phyloP scores from a whole-genome alignment of 345 rosid species.

The Toxicodendron radicans region DNA sequence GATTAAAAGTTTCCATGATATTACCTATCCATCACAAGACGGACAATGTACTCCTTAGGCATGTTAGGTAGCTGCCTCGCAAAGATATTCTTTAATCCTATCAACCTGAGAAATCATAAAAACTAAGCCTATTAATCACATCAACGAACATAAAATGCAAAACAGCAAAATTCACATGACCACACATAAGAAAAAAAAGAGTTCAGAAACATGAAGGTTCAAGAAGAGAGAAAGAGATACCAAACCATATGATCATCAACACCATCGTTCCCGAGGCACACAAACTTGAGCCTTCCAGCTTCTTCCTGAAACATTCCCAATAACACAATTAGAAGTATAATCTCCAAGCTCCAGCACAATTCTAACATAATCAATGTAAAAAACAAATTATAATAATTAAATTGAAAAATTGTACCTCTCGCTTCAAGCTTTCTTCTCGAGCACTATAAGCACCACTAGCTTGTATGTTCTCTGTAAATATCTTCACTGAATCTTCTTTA shows the following conservation, averaged over 20 bases:
- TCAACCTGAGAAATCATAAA: conserved; percentile 58
- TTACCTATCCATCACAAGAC: conserved; percentile 99
- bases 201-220: conserved; percentile 3
- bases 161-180: background rate
- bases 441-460: conserved; percentile 97
- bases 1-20: conserved; percentile 16
- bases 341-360: background rate
- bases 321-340: background rate
- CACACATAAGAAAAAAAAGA: background rate
- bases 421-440: conserved; percentile 86
- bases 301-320: conserved; percentile 56
- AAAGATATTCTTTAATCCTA: conserved; percentile 97
- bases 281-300: conserved; percentile 87
- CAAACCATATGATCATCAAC: conserved; percentile 96
- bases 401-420: conserved; percentile 55
- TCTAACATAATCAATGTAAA: background rate
- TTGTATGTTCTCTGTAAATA: conserved; percentile 90
- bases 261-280: conserved; percentile 77
- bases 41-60: conserved; percentile 99
- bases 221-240: conserved; percentile 47
- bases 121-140: background rate
- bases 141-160: background rate
- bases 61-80: conserved; percentile 96
- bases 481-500: conserved; percentile 79
- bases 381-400: background rate